Evolutionary conservation across 306 rosid genomes (phyloP).

Genomic region (Fragaria ananassa): DNA sequence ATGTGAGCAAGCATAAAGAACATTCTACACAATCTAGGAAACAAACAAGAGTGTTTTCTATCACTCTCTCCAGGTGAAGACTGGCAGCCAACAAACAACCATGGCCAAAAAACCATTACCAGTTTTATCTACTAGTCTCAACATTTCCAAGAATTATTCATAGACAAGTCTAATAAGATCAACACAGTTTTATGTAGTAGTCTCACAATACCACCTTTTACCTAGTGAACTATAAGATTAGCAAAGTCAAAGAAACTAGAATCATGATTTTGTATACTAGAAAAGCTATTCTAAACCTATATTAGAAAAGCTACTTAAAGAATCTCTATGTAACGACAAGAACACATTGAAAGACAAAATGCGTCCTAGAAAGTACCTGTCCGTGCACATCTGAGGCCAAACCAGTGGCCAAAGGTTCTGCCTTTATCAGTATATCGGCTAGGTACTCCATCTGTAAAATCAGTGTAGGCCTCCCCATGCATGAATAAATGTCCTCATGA

Average conservation of each 20-base stretch:
- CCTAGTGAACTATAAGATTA: neutral
- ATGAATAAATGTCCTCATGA: slow-evolving; percentile 69
- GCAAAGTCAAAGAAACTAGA: neutral
- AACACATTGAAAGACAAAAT: slow-evolving; percentile 2
- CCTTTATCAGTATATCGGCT: slow-evolving; percentile 72
- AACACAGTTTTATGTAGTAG: neutral
- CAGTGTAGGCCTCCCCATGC: slow-evolving; percentile 55
- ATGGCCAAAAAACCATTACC: neutral
- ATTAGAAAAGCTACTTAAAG: neutral
- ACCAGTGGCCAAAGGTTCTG: slow-evolving; percentile 89
- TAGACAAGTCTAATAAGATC: neutral
- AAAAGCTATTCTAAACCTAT: neutral
- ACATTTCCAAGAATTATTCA: neutral
- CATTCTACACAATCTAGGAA: neutral
- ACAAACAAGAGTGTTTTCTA: neutral
- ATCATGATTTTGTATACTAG: neutral
- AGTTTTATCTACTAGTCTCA: neutral
- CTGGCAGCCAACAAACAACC: neutral
- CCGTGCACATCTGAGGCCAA: slow-evolving; percentile 96
- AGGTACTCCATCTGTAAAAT: slow-evolving; percentile 75
- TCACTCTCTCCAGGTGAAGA: neutral
- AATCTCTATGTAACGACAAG: neutral
- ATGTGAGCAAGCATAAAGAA: neutral
- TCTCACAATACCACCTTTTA: neutral
- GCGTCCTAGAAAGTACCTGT: slow-evolving; percentile 56